A percentile compares a stretch with the other conserved stretches of the same genome.
These are phyloP conservation scores for Bidens hawaiensis DNA, from an alignment of 140 eudicot genomes.

Conservation along the genomic window DNA sequence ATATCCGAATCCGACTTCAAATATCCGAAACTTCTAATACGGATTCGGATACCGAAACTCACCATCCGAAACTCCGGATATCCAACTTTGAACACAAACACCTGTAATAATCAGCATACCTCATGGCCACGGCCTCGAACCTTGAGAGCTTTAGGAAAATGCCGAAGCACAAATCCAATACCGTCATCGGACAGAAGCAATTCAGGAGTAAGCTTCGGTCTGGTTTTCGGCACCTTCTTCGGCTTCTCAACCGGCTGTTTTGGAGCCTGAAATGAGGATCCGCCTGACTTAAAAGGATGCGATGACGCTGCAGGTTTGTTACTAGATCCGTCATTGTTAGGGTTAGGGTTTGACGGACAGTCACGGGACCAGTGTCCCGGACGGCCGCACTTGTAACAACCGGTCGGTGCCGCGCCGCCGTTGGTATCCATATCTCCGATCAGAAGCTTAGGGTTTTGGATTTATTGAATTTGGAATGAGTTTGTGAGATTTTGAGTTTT, in stretches of 20 bases:
- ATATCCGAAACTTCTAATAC: no score
- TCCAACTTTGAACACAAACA: background rate
- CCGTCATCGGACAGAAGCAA: constrained; percentile 78
- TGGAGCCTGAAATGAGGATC: constrained; percentile 6
- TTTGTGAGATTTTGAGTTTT: background rate
- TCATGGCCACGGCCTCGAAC: constrained; percentile 88
- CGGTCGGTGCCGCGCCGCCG: constrained; percentile 84
- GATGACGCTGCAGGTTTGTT: constrained; percentile 34
- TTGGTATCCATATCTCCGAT: constrained; percentile 37
- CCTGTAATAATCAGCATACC: constrained; percentile 58
- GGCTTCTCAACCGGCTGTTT: constrained; percentile 50
- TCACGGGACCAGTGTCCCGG: constrained; percentile 99
- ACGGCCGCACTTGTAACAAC: constrained; percentile 96
- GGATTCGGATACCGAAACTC: no score
- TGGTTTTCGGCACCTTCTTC: constrained; percentile 61
- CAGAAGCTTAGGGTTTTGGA: constrained; percentile 3
- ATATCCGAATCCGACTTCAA: no score
- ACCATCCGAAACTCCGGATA: no score
- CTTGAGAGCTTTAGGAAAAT: constrained; percentile 75
- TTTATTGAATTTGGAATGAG: background rate
- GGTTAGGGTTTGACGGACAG: constrained; percentile 57
- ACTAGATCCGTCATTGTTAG: constrained; percentile 18
- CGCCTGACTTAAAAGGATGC: constrained; percentile 38
- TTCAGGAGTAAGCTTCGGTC: constrained; percentile 90
- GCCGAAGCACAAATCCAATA: constrained; percentile 68